A percentile compares a stretch with the other conserved stretches of the same genome.
Evolutionary conservation across 306 rosid genomes (phyloP).

Genomic region (Lathyrus sativus): DNA sequence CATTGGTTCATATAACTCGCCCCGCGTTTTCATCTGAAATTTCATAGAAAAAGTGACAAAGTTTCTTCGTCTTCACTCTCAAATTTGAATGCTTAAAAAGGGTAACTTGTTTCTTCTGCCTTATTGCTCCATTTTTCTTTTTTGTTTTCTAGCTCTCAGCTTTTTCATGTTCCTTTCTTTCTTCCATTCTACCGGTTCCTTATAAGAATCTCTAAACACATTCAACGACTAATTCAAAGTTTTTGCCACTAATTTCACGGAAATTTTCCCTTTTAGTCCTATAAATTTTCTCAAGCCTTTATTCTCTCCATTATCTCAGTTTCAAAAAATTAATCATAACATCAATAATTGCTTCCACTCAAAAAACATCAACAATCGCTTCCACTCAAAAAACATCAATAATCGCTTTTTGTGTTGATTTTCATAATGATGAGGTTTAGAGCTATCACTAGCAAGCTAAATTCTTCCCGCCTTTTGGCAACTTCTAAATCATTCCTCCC

Average conservation of each 20-base stretch:
- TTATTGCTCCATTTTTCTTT: neutral
- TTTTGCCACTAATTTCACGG: conserved; percentile 29
- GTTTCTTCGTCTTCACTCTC: neutral
- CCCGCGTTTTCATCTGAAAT: conserved; percentile 37
- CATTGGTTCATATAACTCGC: neutral
- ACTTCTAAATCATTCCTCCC: conserved; percentile 36
- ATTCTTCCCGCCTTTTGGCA: conserved; percentile 34
- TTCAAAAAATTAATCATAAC: conserved; percentile 2
- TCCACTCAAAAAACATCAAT: neutral
- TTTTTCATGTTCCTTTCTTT: conserved; percentile 34
- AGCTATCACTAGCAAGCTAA: conserved; percentile 34
- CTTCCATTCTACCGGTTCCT: neutral
- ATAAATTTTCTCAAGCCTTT: conserved; percentile 15
- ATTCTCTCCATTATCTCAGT: conserved; percentile 16
- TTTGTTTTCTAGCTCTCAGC: conserved; percentile 19
- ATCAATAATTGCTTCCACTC: conserved; percentile 9
- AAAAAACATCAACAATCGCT: neutral
- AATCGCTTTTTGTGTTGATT: neutral
- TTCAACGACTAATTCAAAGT: conserved; percentile 44
- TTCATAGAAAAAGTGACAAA: conserved; percentile 37
- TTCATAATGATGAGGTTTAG: conserved; percentile 52
- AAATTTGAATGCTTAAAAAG: conserved; percentile 26
- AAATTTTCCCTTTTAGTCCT: conserved; percentile 28
- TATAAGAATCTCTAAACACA: neutral
- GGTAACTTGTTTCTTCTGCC: neutral